Percentiles rank a stretch among this genome's conserved stretches.
Conservation (phyloP, 202 grass and related monocot genomes). For the Setaria italica region DNA sequence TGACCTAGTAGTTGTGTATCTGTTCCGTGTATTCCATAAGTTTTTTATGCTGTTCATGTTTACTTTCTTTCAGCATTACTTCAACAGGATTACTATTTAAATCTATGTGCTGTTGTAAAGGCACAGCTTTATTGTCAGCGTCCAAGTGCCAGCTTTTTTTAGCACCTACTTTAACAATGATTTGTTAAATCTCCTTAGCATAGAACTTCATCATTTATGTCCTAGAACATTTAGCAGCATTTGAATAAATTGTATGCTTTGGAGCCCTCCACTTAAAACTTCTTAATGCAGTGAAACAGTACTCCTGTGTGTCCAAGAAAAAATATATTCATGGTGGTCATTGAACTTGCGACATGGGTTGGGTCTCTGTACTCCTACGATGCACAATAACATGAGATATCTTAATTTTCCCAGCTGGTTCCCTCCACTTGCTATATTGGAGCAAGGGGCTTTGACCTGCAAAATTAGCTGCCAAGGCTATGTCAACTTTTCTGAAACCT, state of each 20-base stretch:
- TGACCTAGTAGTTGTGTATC: neutral
- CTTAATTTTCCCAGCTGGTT: neutral
- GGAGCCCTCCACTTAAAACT: neutral
- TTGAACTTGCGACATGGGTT: neutral
- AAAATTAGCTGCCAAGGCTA: neutral
- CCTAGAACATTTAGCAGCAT: neutral
- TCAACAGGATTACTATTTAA: conserved; percentile 23
- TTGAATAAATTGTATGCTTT: neutral
- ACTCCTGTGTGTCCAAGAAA: neutral
- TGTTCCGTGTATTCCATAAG: neutral
- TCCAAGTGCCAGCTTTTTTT: neutral
- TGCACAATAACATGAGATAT: neutral
- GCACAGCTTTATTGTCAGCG: neutral
- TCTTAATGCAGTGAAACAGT: neutral
- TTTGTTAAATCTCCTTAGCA: neutral
- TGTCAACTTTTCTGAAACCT: neutral
- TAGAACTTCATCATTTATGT: conserved; percentile 10
- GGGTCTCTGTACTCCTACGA: neutral
- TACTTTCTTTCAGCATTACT: conserved; percentile 10
- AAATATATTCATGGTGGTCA: neutral
- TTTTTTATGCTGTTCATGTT: neutral
- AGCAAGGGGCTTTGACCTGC: neutral
- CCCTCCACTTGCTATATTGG: neutral
- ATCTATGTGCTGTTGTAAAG: conserved; percentile 17
- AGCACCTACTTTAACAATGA: neutral